A percentile compares a stretch with the other conserved stretches of the same genome.
Evolutionary conservation across 805 yeast species (phyloP).

Genomic region (Saccharomycopsis schoenii): DNA sequence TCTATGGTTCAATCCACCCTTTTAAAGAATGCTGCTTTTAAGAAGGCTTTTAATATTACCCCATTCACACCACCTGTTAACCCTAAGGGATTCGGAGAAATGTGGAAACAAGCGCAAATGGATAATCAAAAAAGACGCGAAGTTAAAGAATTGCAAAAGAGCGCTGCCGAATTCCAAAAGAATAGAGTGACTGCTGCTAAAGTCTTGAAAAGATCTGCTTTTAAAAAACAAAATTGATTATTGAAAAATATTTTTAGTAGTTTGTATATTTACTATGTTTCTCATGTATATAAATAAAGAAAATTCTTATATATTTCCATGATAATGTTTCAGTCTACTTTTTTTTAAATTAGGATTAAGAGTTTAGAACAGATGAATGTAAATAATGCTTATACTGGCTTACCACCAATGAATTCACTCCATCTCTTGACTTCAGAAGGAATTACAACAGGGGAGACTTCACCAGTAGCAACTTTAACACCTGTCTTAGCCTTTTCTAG

Average conservation of each 20-base stretch:
- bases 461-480: constrained; percentile 25
- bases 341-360: not conserved
- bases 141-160: constrained; percentile 2
- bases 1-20: constrained; percentile 65
- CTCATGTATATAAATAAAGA: too few species aligned
- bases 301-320: not conserved
- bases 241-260: too few species aligned
- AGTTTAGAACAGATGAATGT: not conserved
- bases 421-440: constrained; percentile 89
- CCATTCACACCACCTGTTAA: constrained; percentile 44
- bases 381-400: constrained; percentile 25
- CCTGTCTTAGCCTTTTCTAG: constrained; percentile 42
- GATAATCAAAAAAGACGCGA: constrained; percentile 25
- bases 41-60: constrained; percentile 49
- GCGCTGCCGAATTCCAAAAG: not conserved
- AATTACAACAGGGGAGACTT: constrained; percentile 35
- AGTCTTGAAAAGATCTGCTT: constrained; percentile 7
- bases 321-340: too few species aligned
- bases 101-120: constrained; percentile 30
- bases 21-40: constrained; percentile 48
- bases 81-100: constrained; percentile 25
- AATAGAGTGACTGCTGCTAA: not conserved
- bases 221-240: constrained; percentile 1
- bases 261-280: too few species aligned
- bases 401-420: constrained; percentile 95